Base-by-base conservation (phyloP, 768 basidiomycete genomes). In the Xanthoconium stramineum region DNA sequence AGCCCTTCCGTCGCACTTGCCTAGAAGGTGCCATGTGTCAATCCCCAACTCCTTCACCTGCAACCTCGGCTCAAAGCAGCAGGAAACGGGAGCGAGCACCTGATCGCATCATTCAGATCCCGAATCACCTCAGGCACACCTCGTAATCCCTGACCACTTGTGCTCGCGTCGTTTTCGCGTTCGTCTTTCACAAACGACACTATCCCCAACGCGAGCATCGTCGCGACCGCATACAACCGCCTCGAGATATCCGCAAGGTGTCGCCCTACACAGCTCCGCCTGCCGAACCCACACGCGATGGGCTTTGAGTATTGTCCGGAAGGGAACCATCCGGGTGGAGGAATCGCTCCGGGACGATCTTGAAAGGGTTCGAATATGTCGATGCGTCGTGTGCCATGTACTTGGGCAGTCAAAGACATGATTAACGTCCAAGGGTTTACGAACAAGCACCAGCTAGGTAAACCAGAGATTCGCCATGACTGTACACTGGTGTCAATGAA, bases 311-410 rank as follows among this genome's bases (percentile, higher is more conserved):
- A n/a, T 50, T 53, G n/a, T 65, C 61, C 10, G 42, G n/a, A n/a
- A n/a, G n/a, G n/a, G n/a, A n/a, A 1, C 59, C 65, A 20, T 66
- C 50, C 3, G 40, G 4, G 37, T 75, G 69, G 11, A 76, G 50
- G 51, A 78, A 76, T 30, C 58, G 58, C 47, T 60, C 58, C 6
- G 76, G 76, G 13, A 56, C 53, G 60, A 76, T 78, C 33, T 61
- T 62, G 13, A 73, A 72, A 7, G 76, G 71, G 2, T 69, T 66
- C 2, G 70, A 65, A 50, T 76, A 75, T 65, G 70, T 70, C 42
- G 60, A 70, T 24, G 57, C 57, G 38, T 66, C 47, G 11, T 59
- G 65, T 6, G 50, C 50, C 50, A 64, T 64, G n/a, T 60, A 49
- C 65, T 58, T 61, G 24, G 3, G 6, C n/a, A 19, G 39, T 37